Percentiles rank a stretch among this genome's conserved stretches.
Conservation (phyloP, 305 asterid genomes). For the Fraxinus xanthoxyloides region DNA sequence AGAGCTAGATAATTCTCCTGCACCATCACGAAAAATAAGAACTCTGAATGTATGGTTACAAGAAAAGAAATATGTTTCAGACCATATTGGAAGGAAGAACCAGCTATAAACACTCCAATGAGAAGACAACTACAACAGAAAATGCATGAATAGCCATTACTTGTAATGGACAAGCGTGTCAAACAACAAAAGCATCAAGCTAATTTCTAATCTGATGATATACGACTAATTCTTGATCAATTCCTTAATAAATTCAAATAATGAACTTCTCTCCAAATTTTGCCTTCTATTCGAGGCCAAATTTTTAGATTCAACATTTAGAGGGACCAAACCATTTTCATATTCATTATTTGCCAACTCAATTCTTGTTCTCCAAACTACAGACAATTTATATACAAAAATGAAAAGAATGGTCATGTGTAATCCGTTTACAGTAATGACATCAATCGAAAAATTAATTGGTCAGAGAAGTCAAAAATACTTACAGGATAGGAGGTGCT, state of each 20-base stretch:
- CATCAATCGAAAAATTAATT: not conserved
- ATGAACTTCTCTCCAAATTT: not conserved
- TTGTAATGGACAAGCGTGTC: not conserved
- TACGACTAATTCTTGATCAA: not conserved
- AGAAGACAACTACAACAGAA: not conserved
- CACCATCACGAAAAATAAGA: not conserved
- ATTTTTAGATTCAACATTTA: not conserved
- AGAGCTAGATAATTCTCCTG: not conserved
- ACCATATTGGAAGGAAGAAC: not conserved
- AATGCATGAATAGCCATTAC: conserved; percentile 7
- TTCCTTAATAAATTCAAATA: not conserved
- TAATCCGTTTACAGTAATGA: not conserved
- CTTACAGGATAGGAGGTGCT: conserved; percentile 92
- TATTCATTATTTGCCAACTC: not conserved
- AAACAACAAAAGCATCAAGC: conserved; percentile 9
- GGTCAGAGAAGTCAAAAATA: conserved; percentile 6
- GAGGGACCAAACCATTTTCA: not conserved
- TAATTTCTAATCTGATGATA: conserved; percentile 2
- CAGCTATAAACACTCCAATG: not conserved
- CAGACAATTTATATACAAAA: not conserved
- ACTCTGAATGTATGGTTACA: not conserved
- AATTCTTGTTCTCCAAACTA: not conserved
- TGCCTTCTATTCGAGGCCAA: not conserved
- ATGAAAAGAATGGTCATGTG: conserved; percentile 4
- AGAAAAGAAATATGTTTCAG: not conserved